These are phyloP conservation scores for Thymus quinquecostatus DNA, from an alignment of 257 asterid species.

Conservation along the genomic window DNA sequence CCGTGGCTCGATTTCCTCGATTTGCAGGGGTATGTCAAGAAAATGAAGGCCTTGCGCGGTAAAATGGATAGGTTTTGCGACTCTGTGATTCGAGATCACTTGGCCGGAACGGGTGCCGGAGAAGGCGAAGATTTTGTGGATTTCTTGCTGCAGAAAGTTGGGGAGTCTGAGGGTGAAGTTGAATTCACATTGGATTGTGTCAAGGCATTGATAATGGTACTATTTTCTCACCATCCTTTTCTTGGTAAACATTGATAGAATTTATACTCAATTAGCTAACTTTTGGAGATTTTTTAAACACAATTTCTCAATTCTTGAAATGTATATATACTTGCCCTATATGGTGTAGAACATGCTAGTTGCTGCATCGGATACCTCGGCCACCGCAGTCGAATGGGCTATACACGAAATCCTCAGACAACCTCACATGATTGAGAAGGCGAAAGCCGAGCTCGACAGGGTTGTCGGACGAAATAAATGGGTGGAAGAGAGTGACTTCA, in stretches of 20 bases:
- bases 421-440: conserved; percentile 25
- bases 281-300: too few relatives aligned
- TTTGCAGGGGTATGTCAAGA: conserved; percentile 46
- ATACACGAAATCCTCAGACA: conserved; percentile 28
- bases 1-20: conserved; percentile 48
- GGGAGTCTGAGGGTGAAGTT: conserved; percentile 39
- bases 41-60: conserved; percentile 42
- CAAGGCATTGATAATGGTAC: conserved; percentile 32
- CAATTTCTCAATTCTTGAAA: too few relatives aligned
- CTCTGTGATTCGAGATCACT: conserved; percentile 38
- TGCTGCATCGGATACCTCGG: conserved; percentile 34
- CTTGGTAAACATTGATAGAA: too few relatives aligned
- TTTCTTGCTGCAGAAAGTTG: conserved; percentile 29
- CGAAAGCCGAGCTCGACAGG: conserved; percentile 37
- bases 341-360: background rate
- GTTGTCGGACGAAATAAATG: conserved; percentile 42
- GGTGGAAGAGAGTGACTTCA: conserved; percentile 36
- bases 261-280: too few relatives aligned
- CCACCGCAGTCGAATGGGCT: conserved; percentile 35
- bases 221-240: background rate
- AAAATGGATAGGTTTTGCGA: conserved; percentile 39
- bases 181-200: conserved; percentile 38
- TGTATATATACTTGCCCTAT: too few relatives aligned
- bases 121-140: conserved; percentile 33
- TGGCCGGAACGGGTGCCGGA: background rate